Conservation (phyloP, 169 alveolate species). For the Theileria parva region DNA sequence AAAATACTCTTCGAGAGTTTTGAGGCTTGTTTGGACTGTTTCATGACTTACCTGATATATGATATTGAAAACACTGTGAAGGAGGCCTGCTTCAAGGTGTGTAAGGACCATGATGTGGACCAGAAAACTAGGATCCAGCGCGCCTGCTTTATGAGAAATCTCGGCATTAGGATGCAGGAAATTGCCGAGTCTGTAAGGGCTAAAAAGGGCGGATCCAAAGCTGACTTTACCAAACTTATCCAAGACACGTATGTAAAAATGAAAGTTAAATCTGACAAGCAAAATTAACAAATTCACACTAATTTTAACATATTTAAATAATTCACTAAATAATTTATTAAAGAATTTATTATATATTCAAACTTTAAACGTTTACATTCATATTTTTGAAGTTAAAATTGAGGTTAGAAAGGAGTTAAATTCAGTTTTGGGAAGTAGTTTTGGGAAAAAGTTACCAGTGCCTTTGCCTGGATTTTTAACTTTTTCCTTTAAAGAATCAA, state of each 20-base stretch:
- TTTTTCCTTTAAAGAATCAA: slow-evolving; percentile 33
- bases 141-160: slow-evolving; percentile 55
- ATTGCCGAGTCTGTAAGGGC: slow-evolving; percentile 48
- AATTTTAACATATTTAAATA: not conserved
- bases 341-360: not conserved
- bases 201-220: slow-evolving; percentile 16
- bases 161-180: slow-evolving; percentile 69
- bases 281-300: not conserved
- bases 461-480: slow-evolving; percentile 21
- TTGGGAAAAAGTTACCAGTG: slow-evolving; percentile 42
- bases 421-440: slow-evolving; percentile 34
- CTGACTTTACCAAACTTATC: slow-evolving; percentile 53
- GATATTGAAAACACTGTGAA: slow-evolving; percentile 75
- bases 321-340: not conserved
- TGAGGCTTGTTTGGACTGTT: slow-evolving; percentile 50
- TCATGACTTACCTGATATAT: slow-evolving; percentile 66
- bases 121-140: slow-evolving; percentile 61
- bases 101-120: slow-evolving; percentile 66
- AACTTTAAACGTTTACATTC: too few species aligned
- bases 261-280: slow-evolving; percentile 29
- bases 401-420: not conserved
- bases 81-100: slow-evolving; percentile 68
- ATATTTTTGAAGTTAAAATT: too few species aligned
- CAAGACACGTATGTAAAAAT: slow-evolving; percentile 60
- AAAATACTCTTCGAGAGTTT: slow-evolving; percentile 29